phyloP scores from a whole-genome alignment of 176 grass and related monocot species.

The Aegilops bicornis region DNA sequence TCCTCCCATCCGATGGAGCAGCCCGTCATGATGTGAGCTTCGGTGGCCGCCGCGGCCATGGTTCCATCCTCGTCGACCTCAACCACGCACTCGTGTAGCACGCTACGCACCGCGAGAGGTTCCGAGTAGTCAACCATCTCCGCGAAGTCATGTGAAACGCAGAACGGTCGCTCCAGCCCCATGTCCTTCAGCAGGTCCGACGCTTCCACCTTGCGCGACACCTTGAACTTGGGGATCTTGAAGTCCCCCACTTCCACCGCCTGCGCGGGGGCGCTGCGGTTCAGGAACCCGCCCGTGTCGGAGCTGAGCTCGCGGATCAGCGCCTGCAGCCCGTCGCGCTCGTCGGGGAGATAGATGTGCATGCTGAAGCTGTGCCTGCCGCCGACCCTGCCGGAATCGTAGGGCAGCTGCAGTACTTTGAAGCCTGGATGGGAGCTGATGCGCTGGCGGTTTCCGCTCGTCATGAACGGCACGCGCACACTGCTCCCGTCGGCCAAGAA shows the following conservation, averaged over 20 bases:
- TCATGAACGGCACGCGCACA: constrained; percentile 8
- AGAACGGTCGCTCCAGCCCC: background rate
- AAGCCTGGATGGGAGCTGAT: background rate
- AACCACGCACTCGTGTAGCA: constrained; percentile 16
- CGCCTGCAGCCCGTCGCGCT: background rate
- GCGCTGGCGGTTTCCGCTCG: background rate
- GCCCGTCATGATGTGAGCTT: background rate
- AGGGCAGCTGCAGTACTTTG: background rate
- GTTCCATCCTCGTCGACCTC: constrained; percentile 50
- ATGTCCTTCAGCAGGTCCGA: background rate
- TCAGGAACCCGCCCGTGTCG: background rate
- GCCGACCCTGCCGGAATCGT: background rate
- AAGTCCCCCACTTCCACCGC: background rate
- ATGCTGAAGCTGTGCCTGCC: background rate
- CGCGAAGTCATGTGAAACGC: background rate
- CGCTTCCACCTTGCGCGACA: background rate
- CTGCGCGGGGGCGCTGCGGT: background rate
- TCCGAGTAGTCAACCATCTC: background rate
- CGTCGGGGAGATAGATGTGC: background rate
- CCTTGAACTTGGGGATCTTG: constrained; percentile 1
- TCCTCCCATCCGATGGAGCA: background rate
- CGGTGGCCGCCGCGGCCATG: constrained; percentile 31
- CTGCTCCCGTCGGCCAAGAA: background rate
- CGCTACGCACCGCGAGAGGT: background rate
- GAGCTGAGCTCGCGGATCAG: background rate